Conservation (phyloP, 2,329 filamentous ascomycete genomes). For the Ceratocystis variospora region DNA sequence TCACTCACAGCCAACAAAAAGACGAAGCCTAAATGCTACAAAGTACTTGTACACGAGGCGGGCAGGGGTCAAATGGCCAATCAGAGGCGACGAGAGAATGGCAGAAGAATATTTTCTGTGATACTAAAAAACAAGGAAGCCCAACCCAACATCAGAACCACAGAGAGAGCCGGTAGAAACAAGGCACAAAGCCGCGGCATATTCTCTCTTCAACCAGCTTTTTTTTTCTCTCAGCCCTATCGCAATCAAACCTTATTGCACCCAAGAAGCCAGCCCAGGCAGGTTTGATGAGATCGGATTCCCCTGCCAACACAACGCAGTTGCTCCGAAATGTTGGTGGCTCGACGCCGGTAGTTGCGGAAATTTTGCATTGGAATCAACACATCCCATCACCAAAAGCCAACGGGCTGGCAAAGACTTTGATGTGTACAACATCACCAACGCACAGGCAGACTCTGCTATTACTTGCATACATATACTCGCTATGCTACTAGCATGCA, state of each 20-base stretch:
- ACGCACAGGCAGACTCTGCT: background rate
- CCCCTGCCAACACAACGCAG: background rate
- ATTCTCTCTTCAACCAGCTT: background rate
- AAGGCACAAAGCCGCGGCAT: background rate
- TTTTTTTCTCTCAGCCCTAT: background rate
- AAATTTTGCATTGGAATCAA: no score
- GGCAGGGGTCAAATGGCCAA: background rate
- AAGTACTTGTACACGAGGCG: background rate
- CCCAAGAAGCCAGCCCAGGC: background rate
- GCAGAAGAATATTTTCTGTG: background rate
- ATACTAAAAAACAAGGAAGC: background rate
- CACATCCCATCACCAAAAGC: no score
- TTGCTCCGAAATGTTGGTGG: background rate
- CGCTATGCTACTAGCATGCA: background rate
- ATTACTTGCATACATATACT: background rate
- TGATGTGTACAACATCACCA: background rate
- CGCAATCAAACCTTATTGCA: constrained; percentile 5
- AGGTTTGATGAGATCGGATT: background rate
- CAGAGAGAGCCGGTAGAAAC: background rate
- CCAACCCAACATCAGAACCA: background rate
- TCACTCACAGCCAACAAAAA: background rate
- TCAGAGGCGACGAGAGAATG: background rate
- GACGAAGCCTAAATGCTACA: background rate
- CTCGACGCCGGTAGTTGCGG: background rate
- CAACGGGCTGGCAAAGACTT: no score